A percentile compares a stretch with the other conserved stretches of the same genome.
Evolutionary conservation across 2,329 filamentous ascomycete species (phyloP).

Genomic region (Endoconidiophora laricicola): DNA sequence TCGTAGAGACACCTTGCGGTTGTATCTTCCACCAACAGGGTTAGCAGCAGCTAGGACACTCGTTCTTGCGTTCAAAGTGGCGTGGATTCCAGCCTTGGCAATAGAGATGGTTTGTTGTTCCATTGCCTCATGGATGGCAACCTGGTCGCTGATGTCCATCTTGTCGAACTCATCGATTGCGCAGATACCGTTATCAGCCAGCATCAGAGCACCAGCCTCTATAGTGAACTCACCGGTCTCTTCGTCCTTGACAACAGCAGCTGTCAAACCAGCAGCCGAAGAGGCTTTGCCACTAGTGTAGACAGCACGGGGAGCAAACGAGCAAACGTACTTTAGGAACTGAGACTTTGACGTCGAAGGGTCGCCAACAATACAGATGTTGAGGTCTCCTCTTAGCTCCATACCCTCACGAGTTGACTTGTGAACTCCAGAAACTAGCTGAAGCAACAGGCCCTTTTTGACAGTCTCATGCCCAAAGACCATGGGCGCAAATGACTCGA

Average conservation of each 20-base stretch:
- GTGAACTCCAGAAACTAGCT: constrained; percentile 88
- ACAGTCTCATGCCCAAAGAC: constrained; percentile 96
- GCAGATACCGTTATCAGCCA: constrained; percentile 92
- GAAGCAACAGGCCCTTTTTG: constrained; percentile 87
- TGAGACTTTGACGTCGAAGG: constrained; percentile 96
- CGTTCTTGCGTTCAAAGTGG: constrained; percentile 87
- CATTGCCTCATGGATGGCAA: constrained; percentile 99
- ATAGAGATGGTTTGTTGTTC: constrained; percentile 99
- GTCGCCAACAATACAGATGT: constrained; percentile 95
- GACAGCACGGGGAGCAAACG: constrained; percentile 86
- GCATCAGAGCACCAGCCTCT: constrained; percentile 92
- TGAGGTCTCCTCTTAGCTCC: constrained; percentile 91
- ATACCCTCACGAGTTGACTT: constrained; percentile 89
- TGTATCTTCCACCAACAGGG: constrained; percentile 89
- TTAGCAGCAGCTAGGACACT: constrained; percentile 94
- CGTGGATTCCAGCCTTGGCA: constrained; percentile 95
- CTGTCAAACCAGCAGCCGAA: constrained; percentile 90
- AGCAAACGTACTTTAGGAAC: constrained; percentile 95
- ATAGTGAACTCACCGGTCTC: constrained; percentile 98
- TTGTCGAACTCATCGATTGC: constrained; percentile 99
- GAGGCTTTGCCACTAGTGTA: constrained; percentile 98
- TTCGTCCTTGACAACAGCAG: constrained; percentile 92
- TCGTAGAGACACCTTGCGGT: constrained; percentile 83
- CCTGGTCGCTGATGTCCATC: constrained; percentile 95
- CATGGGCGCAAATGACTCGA: constrained; percentile 89